Base-by-base conservation (phyloP, 192 early-diverging fungal genomes). In the Backusella tarrabulga region DNA sequence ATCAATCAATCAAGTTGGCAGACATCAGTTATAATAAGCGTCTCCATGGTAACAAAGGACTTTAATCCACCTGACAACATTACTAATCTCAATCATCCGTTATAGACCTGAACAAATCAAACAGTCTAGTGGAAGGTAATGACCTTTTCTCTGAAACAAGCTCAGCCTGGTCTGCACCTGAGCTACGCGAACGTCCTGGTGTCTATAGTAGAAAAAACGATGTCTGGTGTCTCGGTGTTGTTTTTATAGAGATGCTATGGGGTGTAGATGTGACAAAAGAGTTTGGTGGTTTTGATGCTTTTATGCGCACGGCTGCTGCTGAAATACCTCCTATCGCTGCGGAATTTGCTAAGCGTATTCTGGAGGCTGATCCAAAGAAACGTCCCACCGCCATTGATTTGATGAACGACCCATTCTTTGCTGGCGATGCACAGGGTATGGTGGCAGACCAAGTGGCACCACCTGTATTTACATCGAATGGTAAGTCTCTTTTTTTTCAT, bases 371-470 rank as follows among this genome's bases (percentile, higher is more conserved):
- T 79, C 88, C 91, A 14, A 87, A 86, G 50, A 89, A 91, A 71
- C 85, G 95, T 3, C 90, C 92, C 8, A 92, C 90, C 44, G 93
- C 94, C 0, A 80, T 93, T 71, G 93, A 95, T 68, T 79, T 94
- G 0, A 84, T 96, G 38, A 90, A 89, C 15, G 85, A 94, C 68
- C 84, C 92, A 26, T 92, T 95, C 42, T 93, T 96, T 50, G 75
- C 76, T 32, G 85, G 89, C 36, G 91, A 79, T 23, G 75, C 68
- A 19, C 68, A 71, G 6, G 26, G 68, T 1, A 36, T 50, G 9
- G 34, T 52, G 5, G 26, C 67, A 8, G 35, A 67, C 5, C 35
- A 70, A 15, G 50, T 34, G 26, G 40, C 41, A 8, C 40, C 72
- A 0, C 72, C 72, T 40, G 36, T 74, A n/a, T 76, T 70, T 46